Evolutionary conservation across 2,329 filamentous ascomycete species (phyloP).

Genomic region (Alternaria incomplexa): DNA sequence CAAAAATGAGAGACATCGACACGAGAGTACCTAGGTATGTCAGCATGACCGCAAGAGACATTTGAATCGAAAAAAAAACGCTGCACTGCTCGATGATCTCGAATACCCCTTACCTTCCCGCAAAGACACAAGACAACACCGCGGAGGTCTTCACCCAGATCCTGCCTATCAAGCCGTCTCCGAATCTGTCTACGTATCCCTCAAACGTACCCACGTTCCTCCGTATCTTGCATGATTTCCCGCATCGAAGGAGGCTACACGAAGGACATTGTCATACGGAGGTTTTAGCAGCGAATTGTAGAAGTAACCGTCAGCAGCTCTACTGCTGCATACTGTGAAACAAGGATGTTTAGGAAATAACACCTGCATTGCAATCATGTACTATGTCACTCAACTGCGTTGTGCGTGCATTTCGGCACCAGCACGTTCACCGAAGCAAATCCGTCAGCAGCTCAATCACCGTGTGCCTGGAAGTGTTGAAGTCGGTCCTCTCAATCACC

Average conservation of each 20-base stretch:
- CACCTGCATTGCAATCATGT: neutral
- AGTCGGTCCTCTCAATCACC: neutral
- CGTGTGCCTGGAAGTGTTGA: neutral
- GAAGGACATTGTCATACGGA: neutral
- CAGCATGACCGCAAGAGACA: too few relatives aligned
- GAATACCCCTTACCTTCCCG: neutral
- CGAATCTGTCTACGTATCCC: neutral
- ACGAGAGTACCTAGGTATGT: neutral
- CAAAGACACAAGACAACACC: neutral
- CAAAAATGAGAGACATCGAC: neutral
- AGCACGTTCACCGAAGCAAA: neutral
- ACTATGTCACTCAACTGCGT: neutral
- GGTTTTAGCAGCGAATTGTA: neutral
- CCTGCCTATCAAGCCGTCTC: neutral
- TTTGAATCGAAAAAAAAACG: too few relatives aligned
- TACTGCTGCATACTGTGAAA: neutral
- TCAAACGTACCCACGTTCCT: neutral
- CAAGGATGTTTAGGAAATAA: neutral
- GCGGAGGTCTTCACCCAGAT: neutral
- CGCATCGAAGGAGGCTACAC: neutral
- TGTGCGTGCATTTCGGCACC: neutral
- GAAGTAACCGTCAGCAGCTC: neutral
- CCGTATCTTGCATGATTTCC: neutral
- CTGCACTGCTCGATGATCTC: neutral
- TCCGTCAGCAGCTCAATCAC: neutral